A percentile compares a stretch with the other conserved stretches of the same genome.
phyloP scores from a whole-genome alignment of 2,329 filamentous ascomycete species.

The Trichoderma guizhouense region DNA sequence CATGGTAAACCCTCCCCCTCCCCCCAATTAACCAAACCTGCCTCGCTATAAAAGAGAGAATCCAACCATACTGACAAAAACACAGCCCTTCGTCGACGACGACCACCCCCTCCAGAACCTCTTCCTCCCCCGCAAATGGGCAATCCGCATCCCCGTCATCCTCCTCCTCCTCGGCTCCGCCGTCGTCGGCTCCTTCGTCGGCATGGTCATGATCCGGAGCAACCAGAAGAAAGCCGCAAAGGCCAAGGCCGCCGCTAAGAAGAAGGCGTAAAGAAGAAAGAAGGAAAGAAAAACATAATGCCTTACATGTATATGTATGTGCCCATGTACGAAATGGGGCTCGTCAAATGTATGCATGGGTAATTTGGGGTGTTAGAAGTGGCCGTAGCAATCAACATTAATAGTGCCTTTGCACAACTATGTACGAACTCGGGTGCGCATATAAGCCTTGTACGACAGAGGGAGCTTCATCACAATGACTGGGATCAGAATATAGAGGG shows the following conservation, averaged over 20 bases:
- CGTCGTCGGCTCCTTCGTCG: constrained; percentile 92
- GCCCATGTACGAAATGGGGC: background rate
- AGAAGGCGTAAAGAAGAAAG: constrained; percentile 66
- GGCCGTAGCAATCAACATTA: constrained; percentile 2
- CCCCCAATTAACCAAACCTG: background rate
- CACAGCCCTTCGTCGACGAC: constrained; percentile 91
- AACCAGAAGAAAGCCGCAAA: constrained; percentile 97
- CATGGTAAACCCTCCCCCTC: constrained; percentile 63
- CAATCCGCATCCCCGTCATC: constrained; percentile 96
- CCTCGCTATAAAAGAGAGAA: background rate
- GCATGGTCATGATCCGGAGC: constrained; percentile 97
- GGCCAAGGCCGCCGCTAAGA: constrained; percentile 77
- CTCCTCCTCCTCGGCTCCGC: constrained; percentile 87
- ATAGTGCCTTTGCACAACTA: background rate
- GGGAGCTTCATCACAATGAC: background rate
- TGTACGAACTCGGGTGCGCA: background rate
- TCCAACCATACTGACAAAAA: background rate
- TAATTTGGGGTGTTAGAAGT: background rate
- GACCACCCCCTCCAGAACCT: constrained; percentile 90
- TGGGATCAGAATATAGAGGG: background rate
- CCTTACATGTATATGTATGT: constrained; percentile 1
- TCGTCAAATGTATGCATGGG: background rate
- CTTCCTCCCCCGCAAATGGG: constrained; percentile 97
- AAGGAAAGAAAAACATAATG: background rate
- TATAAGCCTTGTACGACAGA: background rate